Base-by-base conservation (phyloP, 129 eudicot genomes). In the Chrysanthemum lavandulifolium region DNA sequence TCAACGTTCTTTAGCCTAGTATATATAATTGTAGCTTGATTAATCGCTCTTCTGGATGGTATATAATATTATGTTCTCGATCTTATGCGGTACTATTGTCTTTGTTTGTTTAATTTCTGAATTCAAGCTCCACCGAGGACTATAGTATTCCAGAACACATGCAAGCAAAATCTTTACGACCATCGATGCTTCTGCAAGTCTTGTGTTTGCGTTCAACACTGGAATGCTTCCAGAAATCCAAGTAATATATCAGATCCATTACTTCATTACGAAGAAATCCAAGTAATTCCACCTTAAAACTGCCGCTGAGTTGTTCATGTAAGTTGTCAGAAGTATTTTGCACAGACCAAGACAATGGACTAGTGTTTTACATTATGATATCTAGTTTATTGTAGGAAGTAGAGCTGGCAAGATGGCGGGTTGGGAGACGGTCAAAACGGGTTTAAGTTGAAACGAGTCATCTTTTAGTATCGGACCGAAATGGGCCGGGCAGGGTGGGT, bases 191-290 rank as follows among this genome's bases (percentile, higher is more conserved):
- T 74, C 86, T 73, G 97, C 97, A 59, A 90, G 85, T 79, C 92
- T 88, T 61, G 94, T 90, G 75, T 94, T 94, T 78, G 84, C 96
- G 14, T 90, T 90, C 82, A 94, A 90, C 78, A 94, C 99, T 6
- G 97, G 99, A 78, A 95, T 95, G 99, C 94, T 95, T 53, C 99
- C 99, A 15, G 99, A 95, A 79, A 95, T 95, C 50, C 99, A 95
- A 90, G 99, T 95, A 47, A 0, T 31, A 8, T 43, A 54, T 12
- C 48, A n/a, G 49, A 31, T 31, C 19, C 50, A 36, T n/a, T 45
- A 56, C 4, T 61, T 14, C 49, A 43, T 51, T 12, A 54, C 61
- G 25, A 73, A 62, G 50, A 58, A 58, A n/a, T n/a, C n/a, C n/a
- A n/a, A n/a, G n/a, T n/a, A n/a, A n/a, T n/a, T n/a, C n/a, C n/a